Evolutionary conservation across 78 protist genomes (phyloP).

Genomic region (Pigoraptor vietnamica): DNA sequence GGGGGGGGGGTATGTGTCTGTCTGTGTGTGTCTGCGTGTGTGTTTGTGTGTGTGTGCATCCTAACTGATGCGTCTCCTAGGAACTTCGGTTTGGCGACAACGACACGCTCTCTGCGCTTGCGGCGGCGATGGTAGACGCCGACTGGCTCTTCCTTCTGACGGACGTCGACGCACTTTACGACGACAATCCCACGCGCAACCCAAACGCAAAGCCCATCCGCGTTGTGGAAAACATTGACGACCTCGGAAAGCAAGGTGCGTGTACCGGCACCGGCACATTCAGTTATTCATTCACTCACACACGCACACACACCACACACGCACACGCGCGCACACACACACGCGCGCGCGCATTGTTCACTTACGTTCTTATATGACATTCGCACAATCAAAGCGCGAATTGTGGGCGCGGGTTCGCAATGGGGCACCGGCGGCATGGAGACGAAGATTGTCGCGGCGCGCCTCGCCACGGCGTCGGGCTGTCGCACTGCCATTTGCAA

Average conservation of each 20-base stretch:
- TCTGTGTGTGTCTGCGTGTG: too few relatives aligned
- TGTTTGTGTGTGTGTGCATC: too few relatives aligned
- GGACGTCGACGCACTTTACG: conserved; percentile 44
- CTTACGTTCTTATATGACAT: too few relatives aligned
- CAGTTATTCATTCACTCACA: not conserved
- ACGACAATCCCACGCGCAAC: conserved; percentile 22
- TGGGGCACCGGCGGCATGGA: conserved; percentile 54
- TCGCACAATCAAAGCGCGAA: not conserved
- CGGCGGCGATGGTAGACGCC: conserved; percentile 38
- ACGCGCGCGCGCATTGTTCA: too few relatives aligned
- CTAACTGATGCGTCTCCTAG: not conserved
- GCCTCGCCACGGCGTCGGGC: conserved; percentile 30
- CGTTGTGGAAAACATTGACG: not conserved
- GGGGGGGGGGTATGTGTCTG: too few relatives aligned
- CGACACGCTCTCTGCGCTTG: conserved; percentile 55
- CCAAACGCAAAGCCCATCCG: conserved; percentile 5
- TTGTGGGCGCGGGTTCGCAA: conserved; percentile 2
- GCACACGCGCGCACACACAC: too few relatives aligned
- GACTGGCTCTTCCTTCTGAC: conserved; percentile 39
- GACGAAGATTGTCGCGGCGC: conserved; percentile 40
- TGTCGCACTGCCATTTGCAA: not conserved
- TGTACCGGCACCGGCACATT: not conserved
- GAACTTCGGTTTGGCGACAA: conserved; percentile 53
- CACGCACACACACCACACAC: not conserved
- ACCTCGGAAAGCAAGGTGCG: not conserved